These are phyloP conservation scores for Diaporthe caulivora DNA, from an alignment of 2,329 filamentous ascomycete species.

Conservation along the genomic window DNA sequence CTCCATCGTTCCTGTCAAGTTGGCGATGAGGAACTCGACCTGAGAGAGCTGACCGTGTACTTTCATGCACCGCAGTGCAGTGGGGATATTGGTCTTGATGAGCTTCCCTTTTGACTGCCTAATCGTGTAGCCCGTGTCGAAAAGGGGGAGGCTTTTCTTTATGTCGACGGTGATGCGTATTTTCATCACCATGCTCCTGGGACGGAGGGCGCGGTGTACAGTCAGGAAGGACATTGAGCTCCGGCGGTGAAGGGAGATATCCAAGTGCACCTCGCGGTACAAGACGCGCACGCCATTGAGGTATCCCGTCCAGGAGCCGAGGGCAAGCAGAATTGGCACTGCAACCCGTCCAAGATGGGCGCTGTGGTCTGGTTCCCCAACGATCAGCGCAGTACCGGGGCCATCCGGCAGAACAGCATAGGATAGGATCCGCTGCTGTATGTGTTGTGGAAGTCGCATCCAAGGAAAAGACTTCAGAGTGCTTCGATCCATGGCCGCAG, in stretches of 20 bases:
- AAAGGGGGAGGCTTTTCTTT: constrained; percentile 25
- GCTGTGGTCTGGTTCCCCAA: constrained; percentile 12
- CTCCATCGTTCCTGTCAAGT: not conserved
- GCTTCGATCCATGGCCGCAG: not conserved
- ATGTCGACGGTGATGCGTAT: constrained; percentile 24
- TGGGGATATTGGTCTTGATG: constrained; percentile 33
- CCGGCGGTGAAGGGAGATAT: not conserved
- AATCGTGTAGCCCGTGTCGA: constrained; percentile 22
- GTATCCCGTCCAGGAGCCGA: constrained; percentile 27
- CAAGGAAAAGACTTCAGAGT: not conserved
- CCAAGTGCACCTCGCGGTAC: constrained; percentile 22
- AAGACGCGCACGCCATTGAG: constrained; percentile 15
- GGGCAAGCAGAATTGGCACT: constrained; percentile 32
- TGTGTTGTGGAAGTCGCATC: constrained; percentile 12
- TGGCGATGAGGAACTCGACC: constrained; percentile 3
- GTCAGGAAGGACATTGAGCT: constrained; percentile 35
- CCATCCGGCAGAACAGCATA: constrained; percentile 17
- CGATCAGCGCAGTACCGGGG: not conserved
- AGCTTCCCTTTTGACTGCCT: constrained; percentile 1
- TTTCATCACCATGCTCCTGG: constrained; percentile 15
- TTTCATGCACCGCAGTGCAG: constrained; percentile 32
- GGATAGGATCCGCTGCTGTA: constrained; percentile 23
- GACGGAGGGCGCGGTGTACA: not conserved
- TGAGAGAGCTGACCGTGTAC: constrained; percentile 12
- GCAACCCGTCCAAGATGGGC: constrained; percentile 6